Conservation (phyloP, 495 filamentous ascomycete species). For the Chlorociboria aeruginascens region DNA sequence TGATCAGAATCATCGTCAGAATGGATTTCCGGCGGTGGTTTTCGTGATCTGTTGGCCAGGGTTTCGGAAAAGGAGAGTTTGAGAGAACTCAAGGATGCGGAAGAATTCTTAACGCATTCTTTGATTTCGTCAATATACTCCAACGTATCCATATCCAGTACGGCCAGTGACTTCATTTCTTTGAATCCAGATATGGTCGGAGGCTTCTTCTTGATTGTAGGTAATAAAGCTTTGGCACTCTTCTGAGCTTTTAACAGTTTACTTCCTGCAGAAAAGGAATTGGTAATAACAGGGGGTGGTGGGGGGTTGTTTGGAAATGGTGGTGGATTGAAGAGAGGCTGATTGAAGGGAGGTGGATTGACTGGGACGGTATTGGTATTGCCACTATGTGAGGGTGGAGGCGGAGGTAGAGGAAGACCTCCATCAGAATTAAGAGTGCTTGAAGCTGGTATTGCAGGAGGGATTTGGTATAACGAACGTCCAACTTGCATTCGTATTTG, state of each 20-base stretch:
- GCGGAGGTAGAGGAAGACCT: not conserved
- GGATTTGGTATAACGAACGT: constrained; percentile 32
- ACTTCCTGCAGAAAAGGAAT: not conserved
- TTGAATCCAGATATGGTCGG: constrained; percentile 45
- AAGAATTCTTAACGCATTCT: constrained; percentile 36
- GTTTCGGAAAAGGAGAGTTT: constrained; percentile 45
- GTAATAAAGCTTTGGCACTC: not conserved
- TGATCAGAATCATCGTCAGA: constrained; percentile 39
- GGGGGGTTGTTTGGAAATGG: not conserved
- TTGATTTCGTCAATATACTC: constrained; percentile 43
- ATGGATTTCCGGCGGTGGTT: constrained; percentile 32
- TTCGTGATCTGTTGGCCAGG: constrained; percentile 38
- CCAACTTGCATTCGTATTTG: constrained; percentile 46
- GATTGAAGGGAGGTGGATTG: not conserved
- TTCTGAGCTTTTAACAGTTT: not conserved
- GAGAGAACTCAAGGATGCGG: constrained; percentile 36
- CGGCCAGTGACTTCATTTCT: constrained; percentile 36
- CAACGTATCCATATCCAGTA: constrained; percentile 45
- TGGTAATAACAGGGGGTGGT: not conserved
- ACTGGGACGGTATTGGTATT: no score
- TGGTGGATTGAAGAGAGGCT: no score
- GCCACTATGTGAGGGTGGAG: not conserved
- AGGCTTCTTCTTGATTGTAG: constrained; percentile 19
- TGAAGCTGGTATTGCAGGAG: constrained; percentile 25
- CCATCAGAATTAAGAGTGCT: constrained; percentile 8